A percentile compares a stretch with the other conserved stretches of the same genome.
Evolutionary conservation across 352 stramenopile genomes (phyloP).

Genomic region (Globisporangium acanthophoron): DNA sequence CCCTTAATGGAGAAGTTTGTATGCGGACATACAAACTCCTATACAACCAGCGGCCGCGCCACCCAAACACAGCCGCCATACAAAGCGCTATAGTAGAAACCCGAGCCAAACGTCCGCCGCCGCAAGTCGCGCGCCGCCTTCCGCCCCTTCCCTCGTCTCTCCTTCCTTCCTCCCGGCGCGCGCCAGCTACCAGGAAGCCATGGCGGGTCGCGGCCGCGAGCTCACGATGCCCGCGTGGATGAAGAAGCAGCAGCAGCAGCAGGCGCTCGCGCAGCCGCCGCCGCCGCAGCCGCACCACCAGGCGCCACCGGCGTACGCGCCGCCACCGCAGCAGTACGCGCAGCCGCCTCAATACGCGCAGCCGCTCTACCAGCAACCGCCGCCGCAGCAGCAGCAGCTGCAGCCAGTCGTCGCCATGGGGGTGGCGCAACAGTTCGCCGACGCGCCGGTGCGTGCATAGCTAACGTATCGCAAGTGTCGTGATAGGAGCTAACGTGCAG

Average conservation of each 20-base stretch:
- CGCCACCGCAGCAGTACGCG: constrained; percentile 6
- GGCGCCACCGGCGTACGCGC: constrained; percentile 25
- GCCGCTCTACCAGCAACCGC: constrained; percentile 8
- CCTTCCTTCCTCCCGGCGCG: neutral
- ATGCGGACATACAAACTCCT: constrained; percentile 6
- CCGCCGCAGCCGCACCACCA: constrained; percentile 39
- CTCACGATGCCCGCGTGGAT: constrained; percentile 87
- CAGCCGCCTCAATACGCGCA: constrained; percentile 1
- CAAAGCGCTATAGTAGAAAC: neutral
- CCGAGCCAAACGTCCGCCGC: neutral
- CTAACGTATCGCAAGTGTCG: neutral
- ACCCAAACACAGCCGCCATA: neutral
- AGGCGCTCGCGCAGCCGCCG: constrained; percentile 26
- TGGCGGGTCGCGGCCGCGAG: constrained; percentile 76
- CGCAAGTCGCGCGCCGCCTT: neutral
- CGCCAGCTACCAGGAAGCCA: constrained; percentile 9
- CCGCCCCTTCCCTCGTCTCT: neutral
- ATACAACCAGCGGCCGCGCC: constrained; percentile 5
- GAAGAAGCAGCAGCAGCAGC: constrained; percentile 55
- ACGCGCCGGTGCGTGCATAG: constrained; percentile 35
- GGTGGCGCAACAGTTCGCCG: constrained; percentile 45
- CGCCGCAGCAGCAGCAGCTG: constrained; percentile 15
- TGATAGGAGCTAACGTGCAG: neutral
- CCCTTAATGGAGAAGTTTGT: neutral
- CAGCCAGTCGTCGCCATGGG: constrained; percentile 2